These are phyloP conservation scores for Trifolium repens DNA, from an alignment of 306 rosid genomes.

Conservation along the genomic window DNA sequence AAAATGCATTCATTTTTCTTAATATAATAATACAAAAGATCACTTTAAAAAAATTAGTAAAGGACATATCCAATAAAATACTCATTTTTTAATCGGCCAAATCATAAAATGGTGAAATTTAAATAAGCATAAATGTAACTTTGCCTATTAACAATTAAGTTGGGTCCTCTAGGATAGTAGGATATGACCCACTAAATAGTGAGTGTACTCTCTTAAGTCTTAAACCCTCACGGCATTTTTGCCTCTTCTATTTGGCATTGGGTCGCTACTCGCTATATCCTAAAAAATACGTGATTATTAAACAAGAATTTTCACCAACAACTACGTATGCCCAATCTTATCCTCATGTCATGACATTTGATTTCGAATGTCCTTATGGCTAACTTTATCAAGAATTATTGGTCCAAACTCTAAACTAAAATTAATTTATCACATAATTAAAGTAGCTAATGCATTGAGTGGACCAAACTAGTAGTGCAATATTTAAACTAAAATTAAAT, in stretches of 20 bases:
- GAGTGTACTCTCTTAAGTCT: conserved; percentile 14
- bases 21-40: no score
- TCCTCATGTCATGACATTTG: conserved; percentile 29
- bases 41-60: no score
- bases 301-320: conserved; percentile 13
- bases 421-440: not conserved
- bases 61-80: no score
- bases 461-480: not conserved
- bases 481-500: no score
- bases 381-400: conserved; percentile 9
- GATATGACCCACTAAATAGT: not conserved
- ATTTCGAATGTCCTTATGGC: conserved; percentile 3
- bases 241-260: conserved; percentile 10
- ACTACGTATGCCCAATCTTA: conserved; percentile 25
- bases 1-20: no score
- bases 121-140: no score
- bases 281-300: conserved; percentile 2
- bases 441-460: not conserved
- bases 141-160: not conserved
- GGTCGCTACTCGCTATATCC: not conserved
- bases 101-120: no score
- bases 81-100: no score
- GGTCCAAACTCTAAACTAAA: not conserved
- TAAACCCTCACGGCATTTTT: conserved; percentile 4
- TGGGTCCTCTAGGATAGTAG: not conserved